Base-by-base conservation (phyloP, 225 moss, liverwort and hornwort species). In the Physcomitrium patens region DNA sequence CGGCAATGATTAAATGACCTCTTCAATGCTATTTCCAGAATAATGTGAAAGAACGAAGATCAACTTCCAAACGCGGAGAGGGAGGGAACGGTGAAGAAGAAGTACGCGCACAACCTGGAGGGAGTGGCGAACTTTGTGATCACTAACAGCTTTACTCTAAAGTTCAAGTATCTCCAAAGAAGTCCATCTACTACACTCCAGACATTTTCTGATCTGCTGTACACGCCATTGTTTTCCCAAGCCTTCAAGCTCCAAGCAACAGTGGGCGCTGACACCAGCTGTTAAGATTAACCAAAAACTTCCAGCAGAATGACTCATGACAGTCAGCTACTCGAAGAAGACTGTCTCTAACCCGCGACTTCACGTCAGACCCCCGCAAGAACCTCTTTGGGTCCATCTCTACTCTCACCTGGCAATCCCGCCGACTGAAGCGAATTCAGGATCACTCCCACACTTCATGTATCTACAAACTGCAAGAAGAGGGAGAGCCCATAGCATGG, bases 121-220 rank as follows among this genome's bases (percentile, higher is more conserved):
- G 16, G 0, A 61, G 61, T 0, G 16, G 23, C 41, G 7, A 74
- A 2, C 74, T 22, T 23, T 8, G 52, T 19, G 22, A 61, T 62
- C 60, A 50, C 19, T 18, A 8, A 12, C 60, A 60, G 47, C 47
- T 27, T 23, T 7, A 8, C 31, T 37, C 31, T 7, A 37, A 4
- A 37, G 31, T 37, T 37, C 31, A 37, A 37, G 31, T 4, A 4
- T 4, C 31, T 37, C 31, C n/a, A 19, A 0, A 55, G 14, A 69
- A 56, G 56, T 69, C 69, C n/a, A 47, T 46, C 60, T 59, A 60
- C 10, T 17, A 23, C 11, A 70, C 70, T 70, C 44, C 23, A 0
- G 23, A 59, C 46, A 5, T 27, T 47, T 47, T 48, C 48, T 16
- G 13, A 31, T 60, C 60, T 37, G 60, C 31, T 31, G 14, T 3